A percentile compares a stretch with the other conserved stretches of the same genome.
Conservation (phyloP, 2,329 filamentous ascomycete species). For the Fusarium pseudonygamai region DNA sequence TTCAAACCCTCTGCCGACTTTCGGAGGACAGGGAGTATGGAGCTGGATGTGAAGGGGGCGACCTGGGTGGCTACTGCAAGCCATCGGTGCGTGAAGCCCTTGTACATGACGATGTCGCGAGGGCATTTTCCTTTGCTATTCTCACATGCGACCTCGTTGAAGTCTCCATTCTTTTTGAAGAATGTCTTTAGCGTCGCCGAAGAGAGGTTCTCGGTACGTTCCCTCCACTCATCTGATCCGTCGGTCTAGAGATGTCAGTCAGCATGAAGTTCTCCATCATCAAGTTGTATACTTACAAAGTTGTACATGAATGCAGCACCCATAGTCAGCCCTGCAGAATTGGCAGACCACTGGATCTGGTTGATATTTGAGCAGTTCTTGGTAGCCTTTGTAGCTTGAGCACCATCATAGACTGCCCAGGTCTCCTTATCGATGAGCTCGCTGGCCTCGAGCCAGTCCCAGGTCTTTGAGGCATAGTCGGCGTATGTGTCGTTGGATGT, state of each 20-base stretch:
- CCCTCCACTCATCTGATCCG: slow-evolving; percentile 58
- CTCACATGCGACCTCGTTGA: slow-evolving; percentile 74
- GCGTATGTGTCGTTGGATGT: slow-evolving; percentile 72
- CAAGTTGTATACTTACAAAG: slow-evolving; percentile 50
- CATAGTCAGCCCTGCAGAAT: slow-evolving; percentile 67
- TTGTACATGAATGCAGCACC: slow-evolving; percentile 77
- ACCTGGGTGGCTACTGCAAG: slow-evolving; percentile 68
- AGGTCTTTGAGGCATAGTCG: slow-evolving; percentile 68
- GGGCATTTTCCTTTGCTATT: slow-evolving; percentile 63
- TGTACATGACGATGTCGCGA: slow-evolving; percentile 76
- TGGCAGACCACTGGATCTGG: slow-evolving; percentile 72
- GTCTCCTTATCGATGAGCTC: slow-evolving; percentile 66
- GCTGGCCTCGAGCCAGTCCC: slow-evolving; percentile 66
- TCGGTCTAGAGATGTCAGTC: not conserved
- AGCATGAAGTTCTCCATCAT: slow-evolving; percentile 6
- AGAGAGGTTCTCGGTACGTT: slow-evolving; percentile 63
- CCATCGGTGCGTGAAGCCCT: slow-evolving; percentile 74
- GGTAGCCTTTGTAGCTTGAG: slow-evolving; percentile 59
- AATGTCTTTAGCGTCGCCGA: slow-evolving; percentile 58
- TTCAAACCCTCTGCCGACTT: slow-evolving; percentile 48
- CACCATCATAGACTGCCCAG: slow-evolving; percentile 73
- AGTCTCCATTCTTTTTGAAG: slow-evolving; percentile 60
- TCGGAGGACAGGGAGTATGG: slow-evolving; percentile 67
- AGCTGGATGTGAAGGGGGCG: slow-evolving; percentile 65
- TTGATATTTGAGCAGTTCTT: slow-evolving; percentile 69